Evolutionary conservation across 805 yeast genomes (phyloP).

Genomic region (Yamadazyma insecticola): DNA sequence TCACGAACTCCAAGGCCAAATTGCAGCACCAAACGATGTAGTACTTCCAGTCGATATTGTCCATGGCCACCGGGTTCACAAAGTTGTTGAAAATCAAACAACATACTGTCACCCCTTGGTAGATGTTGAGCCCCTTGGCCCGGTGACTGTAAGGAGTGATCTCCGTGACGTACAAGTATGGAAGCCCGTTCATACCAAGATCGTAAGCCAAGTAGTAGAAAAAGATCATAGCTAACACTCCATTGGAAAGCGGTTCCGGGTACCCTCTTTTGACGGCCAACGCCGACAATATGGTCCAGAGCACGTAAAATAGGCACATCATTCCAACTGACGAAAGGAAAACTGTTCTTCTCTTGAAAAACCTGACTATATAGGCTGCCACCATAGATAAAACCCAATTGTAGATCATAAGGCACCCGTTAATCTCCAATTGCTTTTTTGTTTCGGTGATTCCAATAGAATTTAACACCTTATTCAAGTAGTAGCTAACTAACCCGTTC

Average conservation of each 20-base stretch:
- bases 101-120: constrained; percentile 14
- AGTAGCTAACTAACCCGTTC: constrained; percentile 46
- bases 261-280: constrained; percentile 8
- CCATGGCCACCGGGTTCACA: constrained; percentile 36
- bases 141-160: constrained; percentile 32
- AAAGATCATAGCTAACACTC: constrained; percentile 50
- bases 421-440: constrained; percentile 40
- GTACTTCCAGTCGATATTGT: constrained; percentile 39
- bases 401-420: constrained; percentile 45
- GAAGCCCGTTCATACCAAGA: constrained; percentile 30
- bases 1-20: constrained; percentile 23
- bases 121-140: constrained; percentile 36
- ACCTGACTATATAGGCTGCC: constrained; percentile 13
- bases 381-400: constrained; percentile 28
- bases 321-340: constrained; percentile 18
- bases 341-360: constrained; percentile 20
- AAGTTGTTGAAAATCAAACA: constrained; percentile 21
- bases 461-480: constrained; percentile 42
- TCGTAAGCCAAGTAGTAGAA: constrained; percentile 25
- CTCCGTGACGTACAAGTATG: constrained; percentile 43
- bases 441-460: constrained; percentile 47
- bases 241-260: constrained; percentile 15
- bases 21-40: constrained; percentile 32
- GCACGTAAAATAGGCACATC: constrained; percentile 16
- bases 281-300: constrained; percentile 17